Percentiles rank a stretch among this genome's conserved stretches.
These are phyloP conservation scores for Ogataea sp. DNA, from an alignment of 805 yeast species.

Conservation along the genomic window DNA sequence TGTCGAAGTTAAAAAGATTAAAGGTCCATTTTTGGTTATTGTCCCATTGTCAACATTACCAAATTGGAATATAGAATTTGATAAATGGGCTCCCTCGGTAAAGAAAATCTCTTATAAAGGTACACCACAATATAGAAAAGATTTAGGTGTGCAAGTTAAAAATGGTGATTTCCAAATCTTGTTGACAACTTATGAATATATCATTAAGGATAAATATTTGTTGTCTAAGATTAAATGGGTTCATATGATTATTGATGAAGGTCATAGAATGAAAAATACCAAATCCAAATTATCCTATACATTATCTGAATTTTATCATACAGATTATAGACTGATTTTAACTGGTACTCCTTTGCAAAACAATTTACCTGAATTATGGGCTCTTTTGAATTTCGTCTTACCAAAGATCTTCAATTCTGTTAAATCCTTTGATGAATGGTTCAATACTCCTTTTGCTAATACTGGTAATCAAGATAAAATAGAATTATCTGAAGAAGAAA, in stretches of 20 bases:
- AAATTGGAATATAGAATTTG: constrained; percentile 81
- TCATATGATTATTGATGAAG: constrained; percentile 87
- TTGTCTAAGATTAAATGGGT: constrained; percentile 66
- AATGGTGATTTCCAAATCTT: constrained; percentile 67
- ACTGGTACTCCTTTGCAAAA: constrained; percentile 88
- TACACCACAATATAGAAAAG: constrained; percentile 62
- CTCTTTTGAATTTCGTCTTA: constrained; percentile 69
- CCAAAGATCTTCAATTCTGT: constrained; percentile 84
- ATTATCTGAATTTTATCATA: constrained; percentile 60
- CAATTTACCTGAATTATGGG: constrained; percentile 82
- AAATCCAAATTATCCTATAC: constrained; percentile 67
- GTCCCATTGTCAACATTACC: constrained; percentile 81
- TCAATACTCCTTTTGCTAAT: constrained; percentile 81
- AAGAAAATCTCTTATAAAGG: constrained; percentile 73
- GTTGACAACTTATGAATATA: constrained; percentile 75
- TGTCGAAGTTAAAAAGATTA: constrained; percentile 55
- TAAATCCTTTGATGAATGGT: constrained; percentile 84
- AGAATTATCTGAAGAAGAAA: constrained; percentile 81
- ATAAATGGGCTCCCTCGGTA: constrained; percentile 81
- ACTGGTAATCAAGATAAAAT: constrained; percentile 77
- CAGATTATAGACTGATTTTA: constrained; percentile 70
- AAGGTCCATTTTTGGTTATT: constrained; percentile 68
- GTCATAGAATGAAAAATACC: constrained; percentile 81
- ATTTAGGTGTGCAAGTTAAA: constrained; percentile 55
- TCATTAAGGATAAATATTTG: constrained; percentile 68